phyloP scores from a whole-genome alignment of 1,284 basidiomycete genomes.

The Cryptococcus depauperatus region DNA sequence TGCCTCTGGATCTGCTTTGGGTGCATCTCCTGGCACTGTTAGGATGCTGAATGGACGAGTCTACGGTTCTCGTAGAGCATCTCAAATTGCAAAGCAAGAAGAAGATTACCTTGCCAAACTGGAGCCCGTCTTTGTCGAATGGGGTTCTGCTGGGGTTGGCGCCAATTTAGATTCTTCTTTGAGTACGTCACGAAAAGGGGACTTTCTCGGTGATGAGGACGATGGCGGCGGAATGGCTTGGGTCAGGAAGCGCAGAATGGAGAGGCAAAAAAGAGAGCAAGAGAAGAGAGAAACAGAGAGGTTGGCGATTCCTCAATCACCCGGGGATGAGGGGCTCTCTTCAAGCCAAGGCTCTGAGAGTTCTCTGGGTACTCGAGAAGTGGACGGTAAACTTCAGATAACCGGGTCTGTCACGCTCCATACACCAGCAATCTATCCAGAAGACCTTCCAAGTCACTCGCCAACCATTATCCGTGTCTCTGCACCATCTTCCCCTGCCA shows the following conservation, averaged over 20 bases:
- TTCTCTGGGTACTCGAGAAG: slow-evolving; percentile 2
- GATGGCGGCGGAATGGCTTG: slow-evolving; percentile 45
- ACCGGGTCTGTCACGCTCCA: too few species aligned
- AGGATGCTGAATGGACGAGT: slow-evolving; percentile 44
- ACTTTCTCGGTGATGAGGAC: slow-evolving; percentile 27
- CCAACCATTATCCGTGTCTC: slow-evolving; percentile 28
- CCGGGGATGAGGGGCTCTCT: slow-evolving; percentile 6
- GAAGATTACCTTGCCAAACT: slow-evolving; percentile 17
- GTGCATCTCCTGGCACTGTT: slow-evolving; percentile 22
- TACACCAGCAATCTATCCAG: slow-evolving; percentile 14
- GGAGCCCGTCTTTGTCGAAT: slow-evolving; percentile 44
- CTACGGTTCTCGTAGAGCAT: slow-evolving; percentile 39
- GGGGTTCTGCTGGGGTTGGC: slow-evolving; percentile 27
- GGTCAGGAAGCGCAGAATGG: slow-evolving; percentile 40
- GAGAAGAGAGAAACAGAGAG: slow-evolving; percentile 9
- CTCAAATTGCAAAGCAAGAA: slow-evolving; percentile 30
- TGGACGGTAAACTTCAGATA: too few species aligned
- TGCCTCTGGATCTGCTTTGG: slow-evolving; percentile 1
- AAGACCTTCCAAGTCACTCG: slow-evolving; percentile 19
- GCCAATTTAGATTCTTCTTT: slow-evolving; percentile 5
- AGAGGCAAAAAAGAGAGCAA: slow-evolving; percentile 27
- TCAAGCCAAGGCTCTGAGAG: slow-evolving; percentile 11
- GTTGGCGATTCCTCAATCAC: neutral
- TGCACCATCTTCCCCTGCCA: too few species aligned
- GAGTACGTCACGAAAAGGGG: neutral